phyloP scores from a whole-genome alignment of 2,329 filamentous ascomycete species.

The Aureobasidium sp. region DNA sequence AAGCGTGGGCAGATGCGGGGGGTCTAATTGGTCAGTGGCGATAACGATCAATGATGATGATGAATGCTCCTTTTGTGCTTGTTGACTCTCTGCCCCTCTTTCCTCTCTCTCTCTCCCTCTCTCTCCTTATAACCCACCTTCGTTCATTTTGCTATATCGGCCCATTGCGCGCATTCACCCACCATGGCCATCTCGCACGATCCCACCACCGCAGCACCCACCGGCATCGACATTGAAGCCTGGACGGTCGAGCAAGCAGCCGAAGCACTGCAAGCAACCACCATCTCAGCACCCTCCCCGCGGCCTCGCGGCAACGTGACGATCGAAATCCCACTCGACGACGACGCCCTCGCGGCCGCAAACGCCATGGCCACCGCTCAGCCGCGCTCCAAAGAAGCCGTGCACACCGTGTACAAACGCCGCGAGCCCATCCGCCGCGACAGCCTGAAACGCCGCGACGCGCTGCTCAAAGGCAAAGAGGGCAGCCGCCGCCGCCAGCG shows the following conservation, averaged over 20 bases:
- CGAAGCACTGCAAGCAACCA: conserved; percentile 35
- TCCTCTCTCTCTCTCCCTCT: background rate
- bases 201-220: background rate
- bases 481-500: conserved; percentile 77
- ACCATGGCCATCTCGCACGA: conserved; percentile 14
- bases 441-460: conserved; percentile 62
- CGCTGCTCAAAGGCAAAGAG: conserved; percentile 80
- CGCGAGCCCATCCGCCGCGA: conserved; percentile 52
- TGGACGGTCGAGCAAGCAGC: conserved; percentile 43
- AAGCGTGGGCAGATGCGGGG: conserved; percentile 1
- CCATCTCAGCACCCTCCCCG: conserved; percentile 31
- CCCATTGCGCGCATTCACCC: background rate
- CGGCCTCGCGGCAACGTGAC: conserved; percentile 49
- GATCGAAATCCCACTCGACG: conserved; percentile 71
- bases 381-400: conserved; percentile 28
- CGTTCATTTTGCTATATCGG: background rate
- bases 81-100: background rate
- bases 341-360: conserved; percentile 25
- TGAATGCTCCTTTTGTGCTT: background rate
- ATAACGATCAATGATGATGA: conserved; percentile 1
- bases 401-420: conserved; percentile 43
- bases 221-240: conserved; percentile 32
- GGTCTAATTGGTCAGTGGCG: conserved; percentile 8
- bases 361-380: conserved; percentile 19
- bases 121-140: background rate